Base-by-base conservation (phyloP, 805 yeast species). In the Saturnispora gosingensis region DNA sequence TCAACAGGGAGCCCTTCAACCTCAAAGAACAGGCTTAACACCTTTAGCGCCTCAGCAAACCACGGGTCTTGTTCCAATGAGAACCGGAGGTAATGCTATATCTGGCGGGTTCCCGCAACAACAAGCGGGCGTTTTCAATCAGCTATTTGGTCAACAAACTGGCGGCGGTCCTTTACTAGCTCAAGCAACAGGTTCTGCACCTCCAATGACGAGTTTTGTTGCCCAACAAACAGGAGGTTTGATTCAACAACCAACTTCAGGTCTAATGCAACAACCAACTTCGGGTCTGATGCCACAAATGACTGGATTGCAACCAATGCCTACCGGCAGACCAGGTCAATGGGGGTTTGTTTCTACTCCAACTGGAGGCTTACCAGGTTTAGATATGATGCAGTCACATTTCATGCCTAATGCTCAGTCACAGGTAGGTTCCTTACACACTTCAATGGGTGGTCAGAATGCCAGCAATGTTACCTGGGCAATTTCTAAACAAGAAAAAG, bases 401-500 rank as follows among this genome's bases (percentile, higher is more conserved):
- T 83, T 84, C 64, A 71, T 82, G 71, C 90, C 89, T 2, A 73
- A 70, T 56, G 63, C 70, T 1, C 56, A 59, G 3, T 39, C 65
- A 9, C 67, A 65, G 56, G 54, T 59, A 4, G 58, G 56, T 8
- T 61, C 60, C 35, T 56, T 67, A 35, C 62, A 58, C 25, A 60
- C 56, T 24, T 56, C 62, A 4, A 65, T 67, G 67, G 67, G 67
- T 45, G 68, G 66, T 4, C 40, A 49, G 7, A 34, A 52, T 18
- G 61, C 67, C 45, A 75, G 80, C 16, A 81, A 83, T 53, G 84
- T 85, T 35, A 78, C 85, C 9, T 82, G 87, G 85, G 85, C 89
- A 24, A 88, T 91, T 59, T 82, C 95, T 47, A 85, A 86, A 59
- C 88, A 87, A 60, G 98, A 91, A 64, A 90, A 88, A 64, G 75